Evolutionary conservation across 202 grass and related monocot species (phyloP), one percentile per base, ranked within the genome.

Genomic region (Zoysia matrella): DNA sequence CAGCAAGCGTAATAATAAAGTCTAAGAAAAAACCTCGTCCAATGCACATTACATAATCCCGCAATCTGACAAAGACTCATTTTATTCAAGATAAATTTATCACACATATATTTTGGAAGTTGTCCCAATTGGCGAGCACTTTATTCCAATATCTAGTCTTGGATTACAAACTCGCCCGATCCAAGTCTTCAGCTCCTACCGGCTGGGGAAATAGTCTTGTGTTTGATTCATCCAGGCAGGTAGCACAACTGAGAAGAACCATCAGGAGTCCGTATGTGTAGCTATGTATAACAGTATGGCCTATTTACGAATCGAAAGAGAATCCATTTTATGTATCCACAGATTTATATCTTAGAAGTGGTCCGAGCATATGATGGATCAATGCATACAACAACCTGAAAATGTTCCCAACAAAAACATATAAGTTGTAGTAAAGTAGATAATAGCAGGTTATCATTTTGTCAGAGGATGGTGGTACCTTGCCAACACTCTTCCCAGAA

Each of bases 401-500:
- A 58, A 40, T 11, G 66, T 40, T n/a, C 52, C 44, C 0, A 30
- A 56, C 2, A 13, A 67, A 60, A 69, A 60, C 13, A 1, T 40
- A 11, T 60, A 49, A 47, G 78, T 69, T 43, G 2, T 7, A 6
- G 43, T 61, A 6, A 47, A 14, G 44, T 15, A 69, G 43, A 69
- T 36, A 47, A 7, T 10, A 57, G 22, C 43, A 57, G 11, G 7
- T 39, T 40, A 3, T 22, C 40, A 45, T n/a, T 10, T 14, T 56
- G 52, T 58, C 53, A 58, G 30, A 63, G 60, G 8, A 82, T 18
- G 64, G 12, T 9, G 12, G 50, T 93, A 99, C 96, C 93, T 99
- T 99, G 85, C 96, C 96, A 73, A 94, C 62, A 52, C 87, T 99
- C 71, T 77, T 81, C 74, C 93, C 96, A 67, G 96, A 99, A 76